Percentiles rank a stretch among this genome's conserved stretches.
These are phyloP conservation scores for Chlamydomonas sphaeroides DNA, from an alignment of 139 green algal species.

Conservation along the genomic window DNA sequence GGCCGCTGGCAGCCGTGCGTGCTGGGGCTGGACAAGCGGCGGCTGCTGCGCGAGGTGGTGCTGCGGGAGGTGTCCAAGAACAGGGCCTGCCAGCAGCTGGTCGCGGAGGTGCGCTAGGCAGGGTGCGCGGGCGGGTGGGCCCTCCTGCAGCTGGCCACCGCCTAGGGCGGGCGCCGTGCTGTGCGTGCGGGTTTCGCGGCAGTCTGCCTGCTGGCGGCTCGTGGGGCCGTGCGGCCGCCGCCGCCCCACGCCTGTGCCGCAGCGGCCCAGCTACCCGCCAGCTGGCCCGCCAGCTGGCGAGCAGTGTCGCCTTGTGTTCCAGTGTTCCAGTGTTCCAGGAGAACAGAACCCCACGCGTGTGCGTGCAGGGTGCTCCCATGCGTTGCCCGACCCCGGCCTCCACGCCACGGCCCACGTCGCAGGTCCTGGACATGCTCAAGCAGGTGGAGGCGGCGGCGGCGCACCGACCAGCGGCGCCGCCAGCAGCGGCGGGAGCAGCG, in stretches of 20 bases:
- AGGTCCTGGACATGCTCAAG: constrained; percentile 34
- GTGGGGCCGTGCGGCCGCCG: too few relatives aligned
- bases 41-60: constrained; percentile 66
- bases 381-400: neutral
- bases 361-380: neutral
- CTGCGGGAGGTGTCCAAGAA: constrained; percentile 48
- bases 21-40: constrained; percentile 69
- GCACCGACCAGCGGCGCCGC: neutral
- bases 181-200: neutral
- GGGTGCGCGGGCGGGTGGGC: neutral
- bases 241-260: too few relatives aligned
- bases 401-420: neutral
- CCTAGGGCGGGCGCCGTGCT: too few relatives aligned
- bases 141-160: neutral
- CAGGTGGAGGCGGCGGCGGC: neutral
- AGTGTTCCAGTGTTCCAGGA: neutral
- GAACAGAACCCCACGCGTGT: neutral
- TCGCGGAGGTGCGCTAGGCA: constrained; percentile 16
- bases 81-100: constrained; percentile 30
- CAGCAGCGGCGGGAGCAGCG: neutral
- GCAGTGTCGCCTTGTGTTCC: too few relatives aligned
- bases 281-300: too few relatives aligned
- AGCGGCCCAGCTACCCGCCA: too few relatives aligned
- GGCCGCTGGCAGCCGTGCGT: constrained; percentile 60
- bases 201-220: neutral